Evolutionary conservation across 2,329 filamentous ascomycete species (phyloP), one percentile per base, ranked within the genome.

Genomic region (Pseudogymnoascus sp.): DNA sequence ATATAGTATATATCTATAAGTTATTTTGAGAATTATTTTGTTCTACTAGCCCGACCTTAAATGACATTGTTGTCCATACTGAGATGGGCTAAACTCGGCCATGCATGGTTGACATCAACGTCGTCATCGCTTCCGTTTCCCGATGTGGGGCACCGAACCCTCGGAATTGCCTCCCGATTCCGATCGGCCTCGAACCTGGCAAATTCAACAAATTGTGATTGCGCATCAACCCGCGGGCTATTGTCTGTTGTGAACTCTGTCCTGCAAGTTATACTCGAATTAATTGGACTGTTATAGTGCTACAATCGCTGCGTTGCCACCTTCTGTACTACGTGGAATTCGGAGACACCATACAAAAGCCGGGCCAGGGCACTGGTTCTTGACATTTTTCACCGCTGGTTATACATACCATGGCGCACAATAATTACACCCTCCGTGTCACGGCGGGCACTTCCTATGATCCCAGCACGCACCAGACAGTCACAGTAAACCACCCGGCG

Each of bases 361-460:
- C 49, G 29, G 49, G 49, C 16, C 49, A 55, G 49, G n/a, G 10
- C 11, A 55, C n/a, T n/a, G 29, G 31, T 33, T 55, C 49, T 55
- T 35, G 49, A 55, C n/a, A 55, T 33, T 55, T 55, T 55, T 55
- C 29, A 33, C 29, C n/a, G 49, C 33, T 60, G 58, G 38, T 16
- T 35, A 59, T 55, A 61, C 39, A 49, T n/a, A 62, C 41, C 60
- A 85, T 85, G 86, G 80, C 85, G 16, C 83, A 88, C 64, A 87
- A 90, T 68, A 55, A 55, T 14, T 96, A 94, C 74, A 82, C 90
- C 60, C 81, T 97, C 65, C 84, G 83, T 67, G 87, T 97, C 62
- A 95, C 91, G 0, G 91, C 91, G 1, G 93, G 93, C 2, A 81
- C 89, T 1, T 78, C 79, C 66, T 96, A 97, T 76, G 85, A 94